Percentiles rank a stretch among this genome's conserved stretches.
phyloP scores from a whole-genome alignment of 129 eudicot genomes.

The Solidago caesia region DNA sequence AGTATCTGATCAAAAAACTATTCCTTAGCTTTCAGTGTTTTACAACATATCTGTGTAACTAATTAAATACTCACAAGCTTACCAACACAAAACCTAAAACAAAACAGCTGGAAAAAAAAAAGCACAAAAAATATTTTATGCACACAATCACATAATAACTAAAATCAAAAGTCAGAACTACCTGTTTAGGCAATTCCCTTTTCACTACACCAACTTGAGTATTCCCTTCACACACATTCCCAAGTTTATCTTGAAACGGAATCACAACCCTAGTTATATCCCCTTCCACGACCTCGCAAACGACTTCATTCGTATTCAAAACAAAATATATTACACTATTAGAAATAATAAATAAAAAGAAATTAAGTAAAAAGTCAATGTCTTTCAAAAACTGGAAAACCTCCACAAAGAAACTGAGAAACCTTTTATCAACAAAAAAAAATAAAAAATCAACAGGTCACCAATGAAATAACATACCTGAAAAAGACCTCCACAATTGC shows the following conservation, averaged over 20 bases:
- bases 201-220: conserved; percentile 65
- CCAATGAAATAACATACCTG: no score
- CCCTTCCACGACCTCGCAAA: conserved; percentile 96
- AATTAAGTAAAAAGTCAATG: no score
- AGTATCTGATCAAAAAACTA: no score
- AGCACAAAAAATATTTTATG: neutral
- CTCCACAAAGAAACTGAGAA: no score
- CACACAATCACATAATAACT: neutral
- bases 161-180: conserved; percentile 18
- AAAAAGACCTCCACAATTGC: no score
- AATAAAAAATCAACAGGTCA: no score
- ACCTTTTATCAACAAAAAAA: no score
- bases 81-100: neutral
- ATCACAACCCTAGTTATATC: conserved; percentile 78
- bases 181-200: conserved; percentile 81
- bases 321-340: no score
- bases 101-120: neutral
- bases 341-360: no score
- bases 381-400: no score
- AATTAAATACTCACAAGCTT: neutral
- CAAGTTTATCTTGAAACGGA: conserved; percentile 90
- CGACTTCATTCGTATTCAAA: conserved; percentile 75
- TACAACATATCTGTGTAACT: neutral
- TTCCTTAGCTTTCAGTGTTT: neutral
- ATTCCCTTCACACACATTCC: conserved; percentile 86